A percentile compares a stretch with the other conserved stretches of the same genome.
phyloP scores from a whole-genome alignment of 139 green algal genomes.

The Diplosphaera chodatii region DNA sequence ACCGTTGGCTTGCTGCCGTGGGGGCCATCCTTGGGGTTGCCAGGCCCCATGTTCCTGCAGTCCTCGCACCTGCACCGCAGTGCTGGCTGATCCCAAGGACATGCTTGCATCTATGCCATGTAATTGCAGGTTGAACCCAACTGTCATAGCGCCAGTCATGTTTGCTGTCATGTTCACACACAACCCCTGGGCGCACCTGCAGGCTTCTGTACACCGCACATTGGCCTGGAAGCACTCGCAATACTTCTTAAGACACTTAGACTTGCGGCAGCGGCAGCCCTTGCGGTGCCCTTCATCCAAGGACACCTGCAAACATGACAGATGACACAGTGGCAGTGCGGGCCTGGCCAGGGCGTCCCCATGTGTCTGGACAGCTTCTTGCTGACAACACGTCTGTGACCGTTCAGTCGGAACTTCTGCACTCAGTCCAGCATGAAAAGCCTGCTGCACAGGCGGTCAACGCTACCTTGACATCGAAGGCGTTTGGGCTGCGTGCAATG shows the following conservation, averaged over 20 bases:
- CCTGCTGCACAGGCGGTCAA: slow-evolving; percentile 10
- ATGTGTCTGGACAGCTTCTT: no score
- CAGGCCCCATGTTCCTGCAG: slow-evolving; percentile 25
- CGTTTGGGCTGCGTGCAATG: slow-evolving; percentile 33
- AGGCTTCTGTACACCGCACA: slow-evolving; percentile 50
- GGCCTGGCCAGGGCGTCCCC: no score
- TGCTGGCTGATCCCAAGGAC: neutral
- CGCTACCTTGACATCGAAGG: slow-evolving; percentile 51
- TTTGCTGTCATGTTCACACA: neutral
- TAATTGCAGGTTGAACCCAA: no score
- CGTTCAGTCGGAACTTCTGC: no score
- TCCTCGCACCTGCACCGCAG: slow-evolving; percentile 25
- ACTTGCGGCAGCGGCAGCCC: slow-evolving; percentile 60
- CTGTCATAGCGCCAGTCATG: no score
- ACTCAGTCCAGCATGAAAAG: no score
- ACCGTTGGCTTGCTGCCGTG: neutral
- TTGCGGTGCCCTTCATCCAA: slow-evolving; percentile 45
- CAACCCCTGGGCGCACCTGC: slow-evolving; percentile 32
- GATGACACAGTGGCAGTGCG: neutral
- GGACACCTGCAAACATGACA: slow-evolving; percentile 14
- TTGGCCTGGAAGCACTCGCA: slow-evolving; percentile 66
- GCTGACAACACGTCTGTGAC: no score
- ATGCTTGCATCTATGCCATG: neutral
- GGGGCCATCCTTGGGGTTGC: neutral
- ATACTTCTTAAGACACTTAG: slow-evolving; percentile 55